Base-by-base conservation (phyloP, 257 asterid genomes). In the Nicotiana noctiflora region DNA sequence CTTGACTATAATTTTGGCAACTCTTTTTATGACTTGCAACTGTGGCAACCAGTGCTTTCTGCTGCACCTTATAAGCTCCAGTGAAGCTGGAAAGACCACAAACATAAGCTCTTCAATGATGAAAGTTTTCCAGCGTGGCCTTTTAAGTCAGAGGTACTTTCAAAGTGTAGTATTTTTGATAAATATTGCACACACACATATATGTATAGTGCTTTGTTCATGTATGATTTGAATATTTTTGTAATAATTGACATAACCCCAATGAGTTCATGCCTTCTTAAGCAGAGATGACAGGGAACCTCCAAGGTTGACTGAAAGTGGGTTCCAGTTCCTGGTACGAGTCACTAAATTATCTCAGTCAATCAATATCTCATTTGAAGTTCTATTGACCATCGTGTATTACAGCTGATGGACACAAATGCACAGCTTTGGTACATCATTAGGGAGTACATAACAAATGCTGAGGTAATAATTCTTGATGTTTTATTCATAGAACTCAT, bases 401-500 rank as follows among this genome's bases (percentile, higher is more conserved):
- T 56, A 81, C 97, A 95, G 99, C 89, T 95, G 88, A 92, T 96
- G 99, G 99, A 96, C 46, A 96, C 97, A 37, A 96, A 93, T 89
- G 99, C 97, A 31, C 99, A 96, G 82, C 94, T 96, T 85, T 96
- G 99, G 98, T 96, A 92, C 90, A 96, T 96, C 82, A 91, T 96
- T 86, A 90, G 99, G 89, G 99, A 96, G 88, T 96, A 94, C 86
- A 96, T 96, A 81, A 90, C 84, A 77, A 92, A 94, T 86, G 93
- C 96, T 75, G 98, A 96, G 98, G 98, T 93, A 93, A 77, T 17
- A 57, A 13, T 44, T 75, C 70, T 31, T 34, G 79, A 80, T 55
- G 66, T 59, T 80, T 79, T 29, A 32, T 61, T 40, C 44, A 44
- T 63, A 55, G 49, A 29, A 64, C 17, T 64, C 23, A 31, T 49